Conservation (phyloP, 805 yeast genomes). For the Barnettozyma vustinii region DNA sequence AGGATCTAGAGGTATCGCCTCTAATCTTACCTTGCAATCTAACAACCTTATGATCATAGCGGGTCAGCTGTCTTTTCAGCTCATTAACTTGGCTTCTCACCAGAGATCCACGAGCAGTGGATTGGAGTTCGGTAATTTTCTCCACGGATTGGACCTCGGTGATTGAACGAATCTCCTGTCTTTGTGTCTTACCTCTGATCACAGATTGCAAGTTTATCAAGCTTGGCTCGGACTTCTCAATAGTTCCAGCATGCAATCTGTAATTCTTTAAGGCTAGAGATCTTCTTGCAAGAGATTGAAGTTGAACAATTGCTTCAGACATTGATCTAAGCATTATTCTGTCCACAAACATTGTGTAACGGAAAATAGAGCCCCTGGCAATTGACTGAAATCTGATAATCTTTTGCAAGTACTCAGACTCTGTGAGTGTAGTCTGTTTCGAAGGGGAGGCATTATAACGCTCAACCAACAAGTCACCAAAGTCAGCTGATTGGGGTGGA, state of each 20-base stretch:
- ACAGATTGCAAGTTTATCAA: conserved; percentile 31
- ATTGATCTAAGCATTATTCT: conserved; percentile 56
- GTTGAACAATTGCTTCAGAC: conserved; percentile 40
- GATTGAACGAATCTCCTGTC: conserved; percentile 9
- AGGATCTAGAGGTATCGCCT: conserved; percentile 3
- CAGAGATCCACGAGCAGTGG: conserved; percentile 36
- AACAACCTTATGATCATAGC: conserved; percentile 15
- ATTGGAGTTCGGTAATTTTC: conserved; percentile 31
- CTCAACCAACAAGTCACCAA: conserved; percentile 6
- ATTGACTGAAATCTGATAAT: conserved; percentile 60
- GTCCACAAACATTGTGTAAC: conserved; percentile 61
- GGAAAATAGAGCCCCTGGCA: conserved; percentile 60
- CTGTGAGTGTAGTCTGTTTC: conserved; percentile 15
- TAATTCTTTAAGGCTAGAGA: conserved; percentile 25
- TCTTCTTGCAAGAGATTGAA: conserved; percentile 53
- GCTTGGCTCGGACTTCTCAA: conserved; percentile 15
- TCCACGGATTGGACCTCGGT: conserved; percentile 10
- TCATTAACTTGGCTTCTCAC: conserved; percentile 24
- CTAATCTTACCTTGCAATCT: conserved; percentile 18
- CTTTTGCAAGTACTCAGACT: conserved; percentile 19
- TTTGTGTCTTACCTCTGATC: conserved; percentile 28
- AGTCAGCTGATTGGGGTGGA: neutral
- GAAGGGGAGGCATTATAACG: conserved; percentile 21
- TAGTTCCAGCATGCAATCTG: conserved; percentile 25
- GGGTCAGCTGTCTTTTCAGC: conserved; percentile 12